Base-by-base conservation (phyloP, 805 yeast species). In the Candida loeiensis region DNA sequence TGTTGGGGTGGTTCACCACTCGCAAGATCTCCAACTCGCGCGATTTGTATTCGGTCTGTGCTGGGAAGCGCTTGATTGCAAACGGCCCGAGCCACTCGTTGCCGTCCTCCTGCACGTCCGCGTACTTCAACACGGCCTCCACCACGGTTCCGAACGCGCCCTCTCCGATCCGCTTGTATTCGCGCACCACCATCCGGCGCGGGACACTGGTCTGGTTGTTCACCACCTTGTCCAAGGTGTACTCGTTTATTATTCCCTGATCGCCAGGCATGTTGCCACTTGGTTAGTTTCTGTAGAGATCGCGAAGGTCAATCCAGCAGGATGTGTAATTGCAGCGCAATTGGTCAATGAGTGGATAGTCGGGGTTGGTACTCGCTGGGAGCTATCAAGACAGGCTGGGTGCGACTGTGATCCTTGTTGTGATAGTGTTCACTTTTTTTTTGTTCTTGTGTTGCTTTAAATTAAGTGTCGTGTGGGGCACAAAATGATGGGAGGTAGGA, bases 91-190 rank as follows among this genome's bases (percentile, higher is more conserved):
- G 63, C 85, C 87, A 80, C 22, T 59, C 60, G n/a, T 36, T 28
- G 6, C 24, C 38, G 21, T 44, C 33, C 47, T 36, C 36, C 26
- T 37, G 44, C 47, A 53, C 50, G 58, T 45, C 46, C 56, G 66
- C 40, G 63, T 56, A 51, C 41, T 58, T 58, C 35, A 69, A 64
- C 47, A 77, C 76, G 1, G 93, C 91, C 55, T 84, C 89, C 11
- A 82, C 81, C 7, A 85, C 95, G 2, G 87, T 83, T 27, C 95
- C 95, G 55, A 85, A 85, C 4, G 93, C 93, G 30, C 95, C 95
- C 60, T 85, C 87, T 8, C 95, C 95, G 37, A 85, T 82, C 53
- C 79, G 77, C 43, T 80, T 80, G 55, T 80, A 78, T 53, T 85
- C 91, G 48, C 73, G 77, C 16, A 85, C 75, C 25, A 78, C 64